These are phyloP conservation scores for Pancytospora epiphaga DNA, from an alignment of 371 early-diverging fungal species.

Conservation along the genomic window DNA sequence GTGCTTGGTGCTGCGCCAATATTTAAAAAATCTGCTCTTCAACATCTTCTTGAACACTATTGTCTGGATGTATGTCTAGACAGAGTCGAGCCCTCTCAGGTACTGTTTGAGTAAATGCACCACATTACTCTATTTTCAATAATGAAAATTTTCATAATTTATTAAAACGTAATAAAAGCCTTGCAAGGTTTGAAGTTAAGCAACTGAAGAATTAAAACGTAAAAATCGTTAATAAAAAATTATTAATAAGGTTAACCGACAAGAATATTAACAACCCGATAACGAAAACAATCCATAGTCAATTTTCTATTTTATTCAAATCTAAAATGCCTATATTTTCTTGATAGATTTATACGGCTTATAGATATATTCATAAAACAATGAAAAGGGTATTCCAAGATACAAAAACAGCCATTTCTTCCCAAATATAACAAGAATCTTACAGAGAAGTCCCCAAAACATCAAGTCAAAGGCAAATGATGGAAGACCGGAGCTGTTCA, in stretches of 20 bases:
- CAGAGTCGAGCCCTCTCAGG: too few species aligned
- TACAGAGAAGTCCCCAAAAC: conserved; percentile 4
- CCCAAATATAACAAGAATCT: neutral
- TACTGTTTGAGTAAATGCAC: neutral
- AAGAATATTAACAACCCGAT: too few species aligned
- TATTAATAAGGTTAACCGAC: neutral
- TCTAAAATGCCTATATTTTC: neutral
- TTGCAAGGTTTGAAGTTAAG: neutral
- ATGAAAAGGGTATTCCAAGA: conserved; percentile 13
- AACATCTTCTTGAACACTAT: too few species aligned
- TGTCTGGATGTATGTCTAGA: too few species aligned
- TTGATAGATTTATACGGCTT: conserved; percentile 14
- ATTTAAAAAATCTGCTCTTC: too few species aligned
- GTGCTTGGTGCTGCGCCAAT: too few species aligned
- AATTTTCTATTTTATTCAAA: neutral
- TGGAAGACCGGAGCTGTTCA: neutral
- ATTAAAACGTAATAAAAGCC: neutral
- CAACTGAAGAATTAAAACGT: neutral
- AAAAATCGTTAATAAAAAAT: neutral
- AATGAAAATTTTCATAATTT: neutral
- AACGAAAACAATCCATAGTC: too few species aligned
- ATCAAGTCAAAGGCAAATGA: neutral
- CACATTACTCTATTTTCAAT: neutral
- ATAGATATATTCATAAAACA: conserved; percentile 14
- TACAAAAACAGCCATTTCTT: conserved; percentile 1